Conservation (phyloP, 257 asterid species). For the Petrea volubilis region DNA sequence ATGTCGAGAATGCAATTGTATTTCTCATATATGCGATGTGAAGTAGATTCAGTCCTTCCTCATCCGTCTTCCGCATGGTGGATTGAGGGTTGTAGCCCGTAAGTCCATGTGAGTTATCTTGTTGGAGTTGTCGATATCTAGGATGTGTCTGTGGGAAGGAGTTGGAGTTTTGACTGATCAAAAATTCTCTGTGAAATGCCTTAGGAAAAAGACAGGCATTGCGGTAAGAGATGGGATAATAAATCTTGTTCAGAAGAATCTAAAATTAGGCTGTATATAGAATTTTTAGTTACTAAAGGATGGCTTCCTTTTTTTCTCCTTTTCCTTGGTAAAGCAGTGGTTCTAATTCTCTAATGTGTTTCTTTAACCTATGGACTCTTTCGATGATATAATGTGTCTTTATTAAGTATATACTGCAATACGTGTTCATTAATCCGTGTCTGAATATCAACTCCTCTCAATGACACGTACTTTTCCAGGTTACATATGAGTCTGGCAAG, state of each 20-base stretch:
- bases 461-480: slow-evolving; percentile 20
- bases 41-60: background rate
- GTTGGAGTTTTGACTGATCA: background rate
- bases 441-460: slow-evolving; percentile 2
- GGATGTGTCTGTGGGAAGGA: background rate
- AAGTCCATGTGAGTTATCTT: background rate
- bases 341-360: slow-evolving; percentile 3
- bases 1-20: background rate
- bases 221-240: background rate
- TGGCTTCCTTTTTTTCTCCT: background rate
- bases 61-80: background rate
- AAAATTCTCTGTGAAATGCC: background rate
- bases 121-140: background rate
- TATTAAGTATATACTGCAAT: background rate
- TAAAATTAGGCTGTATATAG: background rate
- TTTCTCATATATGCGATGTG: background rate
- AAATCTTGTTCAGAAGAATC: background rate
- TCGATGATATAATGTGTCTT: background rate
- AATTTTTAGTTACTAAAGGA: background rate
- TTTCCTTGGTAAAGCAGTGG: background rate
- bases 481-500: slow-evolving; percentile 38
- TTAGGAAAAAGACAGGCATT: background rate
- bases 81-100: background rate
- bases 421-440: background rate
- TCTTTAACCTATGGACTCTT: background rate